These are phyloP conservation scores for Anastatica hierochuntica DNA, from an alignment of 345 rosid genomes.

Conservation along the genomic window DNA sequence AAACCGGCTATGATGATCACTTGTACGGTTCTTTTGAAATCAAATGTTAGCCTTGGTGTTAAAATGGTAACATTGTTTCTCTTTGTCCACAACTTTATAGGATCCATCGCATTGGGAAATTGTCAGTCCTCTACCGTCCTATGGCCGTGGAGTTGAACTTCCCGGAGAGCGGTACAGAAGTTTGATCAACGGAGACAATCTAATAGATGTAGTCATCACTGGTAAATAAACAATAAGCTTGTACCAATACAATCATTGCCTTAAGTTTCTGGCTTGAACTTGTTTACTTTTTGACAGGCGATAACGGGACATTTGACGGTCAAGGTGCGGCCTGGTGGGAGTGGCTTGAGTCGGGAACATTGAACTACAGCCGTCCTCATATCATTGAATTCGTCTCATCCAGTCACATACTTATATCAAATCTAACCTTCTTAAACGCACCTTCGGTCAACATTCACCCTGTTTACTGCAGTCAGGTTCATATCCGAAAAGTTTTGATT, in stretches of 20 bases:
- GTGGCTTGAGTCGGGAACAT: slow-evolving; percentile 45
- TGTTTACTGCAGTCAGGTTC: slow-evolving; percentile 52
- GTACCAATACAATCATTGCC: not conserved
- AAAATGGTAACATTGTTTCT: slow-evolving; percentile 5
- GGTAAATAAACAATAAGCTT: slow-evolving; percentile 29
- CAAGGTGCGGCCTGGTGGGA: slow-evolving; percentile 93
- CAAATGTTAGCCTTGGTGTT: too few relatives aligned
- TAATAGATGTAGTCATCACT: slow-evolving; percentile 69
- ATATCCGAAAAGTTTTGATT: slow-evolving; percentile 31
- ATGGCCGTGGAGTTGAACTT: slow-evolving; percentile 79
- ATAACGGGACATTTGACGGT: slow-evolving; percentile 84
- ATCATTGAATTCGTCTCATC: slow-evolving; percentile 67
- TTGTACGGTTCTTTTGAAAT: too few relatives aligned
- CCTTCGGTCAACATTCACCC: slow-evolving; percentile 82
- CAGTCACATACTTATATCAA: slow-evolving; percentile 54
- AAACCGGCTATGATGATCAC: too few relatives aligned
- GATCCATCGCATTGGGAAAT: slow-evolving; percentile 76
- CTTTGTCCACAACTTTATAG: slow-evolving; percentile 27
- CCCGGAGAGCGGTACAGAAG: slow-evolving; percentile 71
- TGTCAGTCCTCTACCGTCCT: slow-evolving; percentile 73
- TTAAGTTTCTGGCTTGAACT: not conserved
- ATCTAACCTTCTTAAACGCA: slow-evolving; percentile 71
- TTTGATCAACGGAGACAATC: slow-evolving; percentile 70
- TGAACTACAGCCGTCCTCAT: slow-evolving; percentile 87
- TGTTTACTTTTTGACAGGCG: slow-evolving; percentile 31